A percentile compares a stretch with the other conserved stretches of the same genome.
Conservation (phyloP, 1,139 yeast species). For the Taphrina pruni region DNA sequence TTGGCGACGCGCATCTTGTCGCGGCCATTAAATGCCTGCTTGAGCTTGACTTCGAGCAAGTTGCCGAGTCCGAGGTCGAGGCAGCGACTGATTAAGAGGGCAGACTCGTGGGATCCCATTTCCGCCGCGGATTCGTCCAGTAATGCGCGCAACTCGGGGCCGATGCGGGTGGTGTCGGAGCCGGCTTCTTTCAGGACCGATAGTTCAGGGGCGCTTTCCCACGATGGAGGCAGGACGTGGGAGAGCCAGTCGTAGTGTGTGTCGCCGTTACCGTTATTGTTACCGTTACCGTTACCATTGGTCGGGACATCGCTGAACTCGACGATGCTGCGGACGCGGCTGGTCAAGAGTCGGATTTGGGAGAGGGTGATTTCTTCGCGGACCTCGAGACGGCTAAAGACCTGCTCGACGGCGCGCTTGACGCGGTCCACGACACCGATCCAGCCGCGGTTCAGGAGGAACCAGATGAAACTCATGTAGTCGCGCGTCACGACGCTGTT, state of each 20-base stretch:
- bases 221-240: conserved; percentile 28
- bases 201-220: background rate
- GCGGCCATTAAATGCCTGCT: conserved; percentile 26
- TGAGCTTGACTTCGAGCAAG: conserved; percentile 34
- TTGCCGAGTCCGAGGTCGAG: conserved; percentile 29
- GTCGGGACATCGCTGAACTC: conserved; percentile 47
- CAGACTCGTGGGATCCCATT: conserved; percentile 32
- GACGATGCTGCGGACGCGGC: conserved; percentile 54
- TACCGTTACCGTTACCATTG: too few relatives aligned
- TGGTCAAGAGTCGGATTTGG: conserved; percentile 47
- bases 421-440: conserved; percentile 59
- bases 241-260: conserved; percentile 41
- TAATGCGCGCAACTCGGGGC: conserved; percentile 27
- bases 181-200: conserved; percentile 10
- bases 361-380: conserved; percentile 43
- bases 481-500: conserved; percentile 68
- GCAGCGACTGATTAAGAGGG: conserved; percentile 27
- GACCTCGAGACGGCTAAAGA: conserved; percentile 56
- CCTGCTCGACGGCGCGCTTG: conserved; percentile 63
- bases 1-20: conserved; percentile 37
- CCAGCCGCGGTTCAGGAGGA: conserved; percentile 92
- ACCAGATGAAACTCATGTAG: conserved; percentile 88
- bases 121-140: conserved; percentile 34
- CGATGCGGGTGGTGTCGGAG: background rate
- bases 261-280: conserved; percentile 49